phyloP scores from a whole-genome alignment of 2,329 filamentous ascomycete species.

The Metarhizium sp. region DNA sequence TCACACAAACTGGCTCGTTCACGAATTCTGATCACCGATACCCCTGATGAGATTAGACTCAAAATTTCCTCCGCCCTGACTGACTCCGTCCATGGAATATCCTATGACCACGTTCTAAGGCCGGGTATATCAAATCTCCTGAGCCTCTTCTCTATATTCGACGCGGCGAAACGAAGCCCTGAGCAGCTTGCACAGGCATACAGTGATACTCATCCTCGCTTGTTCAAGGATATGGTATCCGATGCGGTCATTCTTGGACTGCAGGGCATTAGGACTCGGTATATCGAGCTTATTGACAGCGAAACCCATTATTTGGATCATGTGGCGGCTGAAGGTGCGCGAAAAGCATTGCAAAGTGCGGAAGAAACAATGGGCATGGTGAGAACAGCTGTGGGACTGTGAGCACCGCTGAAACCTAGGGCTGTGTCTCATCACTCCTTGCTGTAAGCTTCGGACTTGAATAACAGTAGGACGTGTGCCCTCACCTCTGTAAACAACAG shows the following conservation, averaged over 20 bases:
- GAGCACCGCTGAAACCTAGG: background rate
- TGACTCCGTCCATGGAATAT: conserved; percentile 57
- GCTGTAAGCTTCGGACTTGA: background rate
- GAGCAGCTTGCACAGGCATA: conserved; percentile 30
- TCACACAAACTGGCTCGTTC: conserved; percentile 63
- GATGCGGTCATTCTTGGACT: conserved; percentile 46
- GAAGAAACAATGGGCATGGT: conserved; percentile 46
- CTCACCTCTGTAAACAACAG: background rate
- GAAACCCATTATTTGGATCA: conserved; percentile 45
- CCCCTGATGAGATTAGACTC: conserved; percentile 47
- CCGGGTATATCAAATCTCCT: conserved; percentile 86
- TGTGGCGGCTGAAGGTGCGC: conserved; percentile 48
- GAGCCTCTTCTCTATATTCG: conserved; percentile 66
- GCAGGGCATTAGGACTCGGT: conserved; percentile 45
- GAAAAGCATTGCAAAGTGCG: conserved; percentile 53
- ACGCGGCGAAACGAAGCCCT: conserved; percentile 30
- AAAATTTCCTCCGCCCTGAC: conserved; percentile 72
- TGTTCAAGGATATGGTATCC: conserved; percentile 45
- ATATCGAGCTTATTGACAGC: conserved; percentile 37
- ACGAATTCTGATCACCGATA: conserved; percentile 75
- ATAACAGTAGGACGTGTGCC: background rate
- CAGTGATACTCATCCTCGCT: conserved; percentile 25
- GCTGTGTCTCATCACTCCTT: background rate
- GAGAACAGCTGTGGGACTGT: conserved; percentile 41
- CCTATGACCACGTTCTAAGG: conserved; percentile 59